Conservation (phyloP, 1,139 yeast species). For the Yamadazyma membranifaciens region DNA sequence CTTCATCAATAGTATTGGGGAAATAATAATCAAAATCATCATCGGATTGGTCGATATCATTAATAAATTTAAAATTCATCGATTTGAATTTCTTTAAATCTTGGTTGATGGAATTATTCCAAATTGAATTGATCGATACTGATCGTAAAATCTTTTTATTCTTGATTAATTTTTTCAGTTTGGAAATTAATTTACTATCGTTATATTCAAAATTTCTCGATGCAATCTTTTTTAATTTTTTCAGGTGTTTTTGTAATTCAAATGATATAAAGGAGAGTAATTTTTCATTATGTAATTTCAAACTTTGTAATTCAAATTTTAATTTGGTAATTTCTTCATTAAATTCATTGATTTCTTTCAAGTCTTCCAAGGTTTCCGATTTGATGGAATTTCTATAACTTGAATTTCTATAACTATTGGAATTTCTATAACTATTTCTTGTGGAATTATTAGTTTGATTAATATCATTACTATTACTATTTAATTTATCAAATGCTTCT, state of each 20-base stretch:
- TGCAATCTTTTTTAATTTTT: constrained; percentile 41
- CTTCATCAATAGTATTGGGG: constrained; percentile 3
- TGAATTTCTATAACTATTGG: constrained; percentile 1
- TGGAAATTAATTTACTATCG: constrained; percentile 52
- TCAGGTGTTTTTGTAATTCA: constrained; percentile 50
- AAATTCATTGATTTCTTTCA: constrained; percentile 6
- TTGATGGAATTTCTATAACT: neutral
- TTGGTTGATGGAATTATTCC: constrained; percentile 28
- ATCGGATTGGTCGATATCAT: constrained; percentile 12
- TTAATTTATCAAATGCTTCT: constrained; percentile 11
- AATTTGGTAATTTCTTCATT: constrained; percentile 47
- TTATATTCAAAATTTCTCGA: constrained; percentile 46
- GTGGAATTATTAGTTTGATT: neutral
- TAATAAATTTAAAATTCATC: constrained; percentile 28
- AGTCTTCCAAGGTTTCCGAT: neutral
- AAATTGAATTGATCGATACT: constrained; percentile 43
- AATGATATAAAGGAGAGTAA: constrained; percentile 57
- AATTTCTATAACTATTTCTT: neutral
- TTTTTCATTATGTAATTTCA: constrained; percentile 56
- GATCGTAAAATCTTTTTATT: constrained; percentile 46
- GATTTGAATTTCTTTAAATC: constrained; percentile 34
- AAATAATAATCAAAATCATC: constrained; percentile 4
- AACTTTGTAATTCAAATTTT: constrained; percentile 53
- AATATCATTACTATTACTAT: constrained; percentile 1
- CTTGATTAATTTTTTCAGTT: constrained; percentile 40